Evolutionary conservation across 2,329 filamentous ascomycete species (phyloP).

Genomic region (Raffaelea albimanens): DNA sequence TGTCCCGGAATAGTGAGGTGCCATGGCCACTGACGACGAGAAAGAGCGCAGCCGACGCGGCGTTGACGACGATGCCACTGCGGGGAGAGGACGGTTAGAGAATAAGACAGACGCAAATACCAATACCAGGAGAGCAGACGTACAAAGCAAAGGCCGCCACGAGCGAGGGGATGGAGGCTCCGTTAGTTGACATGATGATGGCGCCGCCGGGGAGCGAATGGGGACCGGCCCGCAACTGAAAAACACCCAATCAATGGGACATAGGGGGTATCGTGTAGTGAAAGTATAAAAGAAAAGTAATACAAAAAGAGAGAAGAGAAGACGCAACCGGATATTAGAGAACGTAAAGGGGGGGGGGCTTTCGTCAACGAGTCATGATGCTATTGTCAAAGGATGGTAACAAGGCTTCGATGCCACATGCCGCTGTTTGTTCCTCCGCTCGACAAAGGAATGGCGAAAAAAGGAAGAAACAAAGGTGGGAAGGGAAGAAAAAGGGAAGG

Average conservation of each 20-base stretch:
- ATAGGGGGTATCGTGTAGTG: constrained; percentile 10
- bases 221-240: constrained; percentile 18
- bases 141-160: constrained; percentile 47
- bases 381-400: constrained; percentile 15
- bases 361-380: constrained; percentile 7
- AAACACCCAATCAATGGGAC: constrained; percentile 39
- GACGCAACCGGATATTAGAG: constrained; percentile 1
- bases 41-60: constrained; percentile 36
- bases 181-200: constrained; percentile 34
- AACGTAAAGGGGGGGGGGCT: too few relatives aligned
- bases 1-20: constrained; percentile 41
- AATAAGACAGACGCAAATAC: neutral
- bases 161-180: constrained; percentile 35
- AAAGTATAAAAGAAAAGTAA: constrained; percentile 8
- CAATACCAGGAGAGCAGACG: constrained; percentile 18
- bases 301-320: too few relatives aligned
- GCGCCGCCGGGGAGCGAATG: constrained; percentile 18
- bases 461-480: neutral
- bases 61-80: constrained; percentile 45
- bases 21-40: constrained; percentile 37
- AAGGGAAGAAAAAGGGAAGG: neutral
- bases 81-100: constrained; percentile 11
- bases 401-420: constrained; percentile 1
- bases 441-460: constrained; percentile 1
- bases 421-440: too few relatives aligned